Evolutionary conservation across 2,329 filamentous ascomycete species (phyloP).

Genomic region (Colletotrichum sidae): DNA sequence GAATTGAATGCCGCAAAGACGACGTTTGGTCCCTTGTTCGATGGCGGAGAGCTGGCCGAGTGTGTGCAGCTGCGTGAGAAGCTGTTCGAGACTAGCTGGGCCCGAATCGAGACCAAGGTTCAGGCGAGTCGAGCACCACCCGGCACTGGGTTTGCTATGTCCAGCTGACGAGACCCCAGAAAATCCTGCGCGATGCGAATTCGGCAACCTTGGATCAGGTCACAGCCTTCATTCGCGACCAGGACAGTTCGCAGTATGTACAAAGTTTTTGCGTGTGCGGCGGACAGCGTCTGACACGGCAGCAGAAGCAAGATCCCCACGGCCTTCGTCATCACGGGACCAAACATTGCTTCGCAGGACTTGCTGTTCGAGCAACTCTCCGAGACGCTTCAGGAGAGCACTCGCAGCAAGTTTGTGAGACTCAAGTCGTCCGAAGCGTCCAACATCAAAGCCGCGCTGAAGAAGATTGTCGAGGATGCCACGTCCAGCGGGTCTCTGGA

Average conservation of each 20-base stretch:
- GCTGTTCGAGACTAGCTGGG: conserved; percentile 74
- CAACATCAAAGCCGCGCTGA: conserved; percentile 79
- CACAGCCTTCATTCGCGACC: conserved; percentile 63
- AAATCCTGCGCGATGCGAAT: conserved; percentile 70
- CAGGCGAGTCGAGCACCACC: conserved; percentile 56
- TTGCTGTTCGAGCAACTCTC: conserved; percentile 79
- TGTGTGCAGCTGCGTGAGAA: conserved; percentile 65
- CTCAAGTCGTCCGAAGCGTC: conserved; percentile 78
- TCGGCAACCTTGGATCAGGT: conserved; percentile 70
- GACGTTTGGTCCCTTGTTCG: conserved; percentile 64
- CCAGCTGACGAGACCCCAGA: conserved; percentile 47
- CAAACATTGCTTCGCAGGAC: conserved; percentile 81
- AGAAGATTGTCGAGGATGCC: conserved; percentile 77
- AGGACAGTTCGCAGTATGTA: conserved; percentile 43
- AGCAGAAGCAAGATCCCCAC: conserved; percentile 69
- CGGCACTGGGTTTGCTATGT: background rate
- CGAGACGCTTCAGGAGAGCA: conserved; percentile 60
- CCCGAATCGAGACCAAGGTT: conserved; percentile 71
- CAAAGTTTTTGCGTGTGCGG: background rate
- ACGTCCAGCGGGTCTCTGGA: conserved; percentile 58
- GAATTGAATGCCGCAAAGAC: conserved; percentile 37
- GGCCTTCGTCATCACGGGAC: conserved; percentile 80
- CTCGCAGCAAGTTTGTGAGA: conserved; percentile 69
- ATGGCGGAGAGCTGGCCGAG: conserved; percentile 62
- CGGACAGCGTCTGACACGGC: background rate